Evolutionary conservation across 495 filamentous ascomycete genomes (phyloP), one percentile per base, ranked within the genome.

Genomic region (Oleoguttula mirabilis): DNA sequence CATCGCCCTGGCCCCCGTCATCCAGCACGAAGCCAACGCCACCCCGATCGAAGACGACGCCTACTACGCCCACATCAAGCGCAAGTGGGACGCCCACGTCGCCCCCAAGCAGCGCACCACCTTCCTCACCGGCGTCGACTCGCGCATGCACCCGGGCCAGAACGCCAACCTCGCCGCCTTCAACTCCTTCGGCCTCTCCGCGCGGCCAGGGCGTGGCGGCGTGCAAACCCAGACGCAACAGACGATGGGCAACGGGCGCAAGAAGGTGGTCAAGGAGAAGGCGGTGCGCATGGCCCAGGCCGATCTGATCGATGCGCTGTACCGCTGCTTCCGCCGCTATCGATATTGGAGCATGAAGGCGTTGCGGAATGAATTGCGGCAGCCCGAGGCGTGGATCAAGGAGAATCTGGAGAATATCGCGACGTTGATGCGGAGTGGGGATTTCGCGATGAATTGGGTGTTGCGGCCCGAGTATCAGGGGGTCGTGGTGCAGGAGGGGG

Each of bases 301-400:
- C 66, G 79, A 87, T 57, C 76, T 98, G 27, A 61, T 93, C 63
- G 85, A 95, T 59, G 66, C 66, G 31, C 77, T 98, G 44, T 86
- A 84, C 66, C 59, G 66, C 12, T 82, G 76, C 55, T 98, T 96
- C 73, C 71, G 76, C 23, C 61, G 77, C 38, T 93, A 80, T 67
- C 74, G 73, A 39, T 95, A 87, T 62, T 96, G 88, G 88, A 72
- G 81, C 14, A 80, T 96, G 66, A 87, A 82, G 53, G 72, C 75
- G 0, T 72, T 98, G 50, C 81, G 82, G 46, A 65, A 70, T 16
- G 61, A 66, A 47, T 70, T 88, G 23, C 66, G 73, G 37, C 90
- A 98, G 65, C 90, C 90, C 0, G 90, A 98, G 57, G 79, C 80
- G 3, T 98, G 86, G 59, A 75, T 98, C 36, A 86, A 86, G 46